Evolutionary conservation across 139 green algal genomes (phyloP), one percentile per base, ranked within the genome.

Genomic region (Trebouxia sp.): DNA sequence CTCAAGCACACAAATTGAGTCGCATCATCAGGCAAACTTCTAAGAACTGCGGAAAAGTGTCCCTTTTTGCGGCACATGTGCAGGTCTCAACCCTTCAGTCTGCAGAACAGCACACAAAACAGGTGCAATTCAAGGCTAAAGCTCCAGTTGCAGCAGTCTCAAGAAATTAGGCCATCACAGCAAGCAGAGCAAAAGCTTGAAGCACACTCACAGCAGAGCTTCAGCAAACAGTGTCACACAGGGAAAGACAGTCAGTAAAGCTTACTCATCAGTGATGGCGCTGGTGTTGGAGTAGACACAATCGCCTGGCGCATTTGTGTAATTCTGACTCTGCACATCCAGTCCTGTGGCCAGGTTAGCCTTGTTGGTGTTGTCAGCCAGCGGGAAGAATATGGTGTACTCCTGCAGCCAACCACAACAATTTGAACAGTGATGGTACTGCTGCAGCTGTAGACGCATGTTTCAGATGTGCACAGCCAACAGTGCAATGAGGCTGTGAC

Each of bases 281-380:
- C 38, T 53, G 1, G 66, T 53, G 66, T 76, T 76, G 38, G 35
- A 37, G 15, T 76, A 76, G 6, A 53, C 66, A 51, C 66, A 76
- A 38, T 76, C 66, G 11, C 38, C 66, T 26, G 66, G 66, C 38
- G 66, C 66, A 38, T 32, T 17, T 22, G 15, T 22, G 35, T 76
- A 76, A 11, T 38, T 51, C 12, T 22, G 15, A 32, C 7, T 17
- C 0, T 30, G 6, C 20, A 53, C 6, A 37, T 76, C 66, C 41
- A 50, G 38, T 14, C 66, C 66, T 38, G 38, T 76, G 35, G 66
- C 66, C 38, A 76, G 22, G 38, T 76, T 76, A 30, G 66, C 66
- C 15, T 53, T 30, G 24, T 76, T 76, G 37, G 66, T 76, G 66
- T 76, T 20, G 32, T 76, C 66, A 53, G 66, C 66, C 7, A 76